Percentiles rank a stretch among this genome's conserved stretches.
phyloP scores from a whole-genome alignment of 2,329 filamentous ascomycete genomes.

The Talaromyces amestolkiae region DNA sequence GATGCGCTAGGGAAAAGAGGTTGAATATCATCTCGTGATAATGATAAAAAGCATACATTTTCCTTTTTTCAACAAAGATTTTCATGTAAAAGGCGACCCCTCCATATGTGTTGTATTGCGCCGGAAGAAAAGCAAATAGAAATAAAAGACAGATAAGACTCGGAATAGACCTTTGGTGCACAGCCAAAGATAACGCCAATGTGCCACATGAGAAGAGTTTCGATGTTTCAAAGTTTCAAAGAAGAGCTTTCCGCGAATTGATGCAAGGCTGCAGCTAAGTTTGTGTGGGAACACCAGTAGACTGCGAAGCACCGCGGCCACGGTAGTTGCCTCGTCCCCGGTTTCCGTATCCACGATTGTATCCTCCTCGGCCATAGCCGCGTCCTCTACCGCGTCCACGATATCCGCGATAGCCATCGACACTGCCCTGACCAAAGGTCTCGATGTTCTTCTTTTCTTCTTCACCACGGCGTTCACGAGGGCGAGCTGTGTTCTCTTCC shows the following conservation, averaged over 20 bases:
- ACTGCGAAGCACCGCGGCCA: slow-evolving; percentile 38
- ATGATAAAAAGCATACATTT: neutral
- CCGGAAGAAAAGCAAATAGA: slow-evolving; percentile 5
- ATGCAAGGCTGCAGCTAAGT: slow-evolving; percentile 24
- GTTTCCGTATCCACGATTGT: slow-evolving; percentile 43
- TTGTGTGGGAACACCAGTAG: slow-evolving; percentile 39
- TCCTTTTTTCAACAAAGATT: slow-evolving; percentile 11
- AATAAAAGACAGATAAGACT: neutral
- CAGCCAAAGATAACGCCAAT: slow-evolving; percentile 12
- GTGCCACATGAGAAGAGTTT: slow-evolving; percentile 1
- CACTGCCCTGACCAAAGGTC: slow-evolving; percentile 94
- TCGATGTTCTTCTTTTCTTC: slow-evolving; percentile 96
- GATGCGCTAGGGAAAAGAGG: neutral
- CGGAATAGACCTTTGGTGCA: slow-evolving; percentile 13
- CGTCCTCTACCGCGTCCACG: slow-evolving; percentile 66
- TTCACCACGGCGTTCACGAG: slow-evolving; percentile 80
- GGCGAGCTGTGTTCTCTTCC: slow-evolving; percentile 68
- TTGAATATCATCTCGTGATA: slow-evolving; percentile 16
- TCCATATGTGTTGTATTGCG: slow-evolving; percentile 12
- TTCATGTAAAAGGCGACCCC: slow-evolving; percentile 6
- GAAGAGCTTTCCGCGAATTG: neutral
- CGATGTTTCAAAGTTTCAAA: neutral
- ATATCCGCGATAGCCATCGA: slow-evolving; percentile 80
- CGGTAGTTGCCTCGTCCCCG: slow-evolving; percentile 42
- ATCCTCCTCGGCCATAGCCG: slow-evolving; percentile 48